Percentiles rank a stretch among this genome's conserved stretches.
phyloP scores from a whole-genome alignment of 2,329 filamentous ascomycete species.

The Cladobotryum mycophilum region DNA sequence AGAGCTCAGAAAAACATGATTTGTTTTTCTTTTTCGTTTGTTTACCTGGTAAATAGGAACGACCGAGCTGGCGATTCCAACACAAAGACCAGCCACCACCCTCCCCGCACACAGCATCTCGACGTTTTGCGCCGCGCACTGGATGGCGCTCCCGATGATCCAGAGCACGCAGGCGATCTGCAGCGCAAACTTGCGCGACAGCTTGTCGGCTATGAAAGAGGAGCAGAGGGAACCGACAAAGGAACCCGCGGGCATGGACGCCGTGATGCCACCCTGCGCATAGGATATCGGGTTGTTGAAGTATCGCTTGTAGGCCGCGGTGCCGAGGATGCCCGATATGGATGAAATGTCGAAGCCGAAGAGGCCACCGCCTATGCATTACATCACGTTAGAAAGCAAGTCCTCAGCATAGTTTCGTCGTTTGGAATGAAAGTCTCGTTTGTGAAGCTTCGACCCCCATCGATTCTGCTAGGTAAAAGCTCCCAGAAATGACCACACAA shows the following conservation, averaged over 20 bases:
- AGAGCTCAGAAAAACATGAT: too few species aligned
- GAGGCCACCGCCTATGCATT: constrained; percentile 53
- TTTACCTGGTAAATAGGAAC: constrained; percentile 59
- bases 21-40: too few species aligned
- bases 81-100: constrained; percentile 63
- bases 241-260: constrained; percentile 67
- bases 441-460: too few species aligned
- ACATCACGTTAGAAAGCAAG: too few species aligned
- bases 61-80: constrained; percentile 67
- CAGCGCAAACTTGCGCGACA: constrained; percentile 43
- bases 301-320: constrained; percentile 63
- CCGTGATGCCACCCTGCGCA: constrained; percentile 64
- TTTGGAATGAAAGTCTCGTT: background rate
- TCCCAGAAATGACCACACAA: too few species aligned
- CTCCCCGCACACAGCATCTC: constrained; percentile 67
- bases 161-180: constrained; percentile 46
- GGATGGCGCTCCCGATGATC: constrained; percentile 47
- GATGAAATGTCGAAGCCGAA: constrained; percentile 77
- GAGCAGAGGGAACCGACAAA: constrained; percentile 52
- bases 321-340: constrained; percentile 64
- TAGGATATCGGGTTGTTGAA: constrained; percentile 56
- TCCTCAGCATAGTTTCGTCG: too few species aligned
- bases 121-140: constrained; percentile 58
- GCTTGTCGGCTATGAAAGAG: constrained; percentile 44
- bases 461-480: too few species aligned